Evolutionary conservation across 345 rosid genomes (phyloP).

Genomic region (Nephelium lappaceum): DNA sequence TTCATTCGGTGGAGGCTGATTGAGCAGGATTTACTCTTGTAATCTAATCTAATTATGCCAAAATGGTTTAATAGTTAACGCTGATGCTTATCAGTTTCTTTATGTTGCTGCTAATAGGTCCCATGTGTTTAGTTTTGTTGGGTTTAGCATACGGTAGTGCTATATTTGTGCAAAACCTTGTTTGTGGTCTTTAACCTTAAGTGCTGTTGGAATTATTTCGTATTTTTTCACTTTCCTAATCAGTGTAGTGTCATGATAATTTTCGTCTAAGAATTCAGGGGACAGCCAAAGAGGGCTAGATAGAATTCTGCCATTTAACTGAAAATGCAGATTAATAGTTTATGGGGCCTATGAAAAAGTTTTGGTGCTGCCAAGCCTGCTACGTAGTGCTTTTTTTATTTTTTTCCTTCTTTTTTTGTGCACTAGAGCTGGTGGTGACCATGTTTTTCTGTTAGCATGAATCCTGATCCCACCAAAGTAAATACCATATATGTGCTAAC

Average conservation of each 20-base stretch:
- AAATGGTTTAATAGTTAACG: slow-evolving; percentile 3
- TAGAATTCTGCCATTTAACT: not conserved
- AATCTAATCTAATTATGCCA: not conserved
- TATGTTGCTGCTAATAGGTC: slow-evolving; percentile 2
- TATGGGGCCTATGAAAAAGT: not conserved
- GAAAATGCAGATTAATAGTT: not conserved
- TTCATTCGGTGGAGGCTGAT: not conserved
- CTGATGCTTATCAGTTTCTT: not conserved
- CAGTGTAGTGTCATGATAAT: not conserved
- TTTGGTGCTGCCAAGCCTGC: not conserved
- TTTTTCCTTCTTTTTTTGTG: too few species aligned
- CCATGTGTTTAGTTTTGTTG: slow-evolving; percentile 16
- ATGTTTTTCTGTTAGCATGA: not conserved
- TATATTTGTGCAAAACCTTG: not conserved
- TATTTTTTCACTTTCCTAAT: not conserved
- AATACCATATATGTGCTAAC: too few species aligned
- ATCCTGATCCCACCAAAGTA: not conserved
- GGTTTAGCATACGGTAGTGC: slow-evolving; percentile 1
- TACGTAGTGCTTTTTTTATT: too few species aligned
- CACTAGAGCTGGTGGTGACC: not conserved
- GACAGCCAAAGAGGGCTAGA: not conserved
- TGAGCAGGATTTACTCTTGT: not conserved
- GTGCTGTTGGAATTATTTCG: not conserved
- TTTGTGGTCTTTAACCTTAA: not conserved
- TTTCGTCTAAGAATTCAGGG: not conserved